Conservation (phyloP, 2,329 filamentous ascomycete species). For the Thelonectria discophora region DNA sequence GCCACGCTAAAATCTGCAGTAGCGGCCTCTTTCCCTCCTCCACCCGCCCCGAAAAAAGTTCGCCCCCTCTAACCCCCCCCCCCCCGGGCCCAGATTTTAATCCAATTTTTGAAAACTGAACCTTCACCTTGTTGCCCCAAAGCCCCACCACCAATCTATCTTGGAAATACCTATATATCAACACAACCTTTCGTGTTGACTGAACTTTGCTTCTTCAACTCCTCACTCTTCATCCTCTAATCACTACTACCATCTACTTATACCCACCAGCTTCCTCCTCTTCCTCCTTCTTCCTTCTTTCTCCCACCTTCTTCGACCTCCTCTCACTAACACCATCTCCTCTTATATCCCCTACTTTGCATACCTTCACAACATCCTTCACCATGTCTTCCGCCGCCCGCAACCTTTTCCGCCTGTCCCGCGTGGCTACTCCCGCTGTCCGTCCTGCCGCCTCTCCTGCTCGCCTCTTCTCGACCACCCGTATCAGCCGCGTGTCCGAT, state of each 20-base stretch:
- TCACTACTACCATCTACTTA: slow-evolving; percentile 15
- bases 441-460: slow-evolving; percentile 37
- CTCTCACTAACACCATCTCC: slow-evolving; percentile 13
- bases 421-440: slow-evolving; percentile 42
- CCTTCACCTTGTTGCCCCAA: slow-evolving; percentile 21
- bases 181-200: slow-evolving; percentile 31
- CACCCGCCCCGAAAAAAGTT: slow-evolving; percentile 26
- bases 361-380: slow-evolving; percentile 36
- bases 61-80: slow-evolving; percentile 27
- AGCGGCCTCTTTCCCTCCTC: slow-evolving; percentile 31
- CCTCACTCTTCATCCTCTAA: slow-evolving; percentile 20
- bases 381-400: slow-evolving; percentile 47
- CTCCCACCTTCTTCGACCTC: slow-evolving; percentile 12
- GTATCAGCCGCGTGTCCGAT: slow-evolving; percentile 47
- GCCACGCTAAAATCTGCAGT: slow-evolving; percentile 44
- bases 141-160: slow-evolving; percentile 25
- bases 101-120: slow-evolving; percentile 14
- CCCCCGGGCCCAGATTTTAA: slow-evolving; percentile 25
- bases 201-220: slow-evolving; percentile 19
- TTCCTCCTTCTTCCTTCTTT: slow-evolving; percentile 12
- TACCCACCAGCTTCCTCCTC: slow-evolving; percentile 7
- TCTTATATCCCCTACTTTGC: slow-evolving; percentile 12
- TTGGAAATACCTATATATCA: slow-evolving; percentile 41
- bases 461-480: slow-evolving; percentile 48
- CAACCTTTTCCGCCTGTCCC: slow-evolving; percentile 47